Percentiles rank a stretch among this genome's conserved stretches.
Evolutionary conservation across 768 basidiomycete species (phyloP).

Genomic region (Leccinum sublutescens): DNA sequence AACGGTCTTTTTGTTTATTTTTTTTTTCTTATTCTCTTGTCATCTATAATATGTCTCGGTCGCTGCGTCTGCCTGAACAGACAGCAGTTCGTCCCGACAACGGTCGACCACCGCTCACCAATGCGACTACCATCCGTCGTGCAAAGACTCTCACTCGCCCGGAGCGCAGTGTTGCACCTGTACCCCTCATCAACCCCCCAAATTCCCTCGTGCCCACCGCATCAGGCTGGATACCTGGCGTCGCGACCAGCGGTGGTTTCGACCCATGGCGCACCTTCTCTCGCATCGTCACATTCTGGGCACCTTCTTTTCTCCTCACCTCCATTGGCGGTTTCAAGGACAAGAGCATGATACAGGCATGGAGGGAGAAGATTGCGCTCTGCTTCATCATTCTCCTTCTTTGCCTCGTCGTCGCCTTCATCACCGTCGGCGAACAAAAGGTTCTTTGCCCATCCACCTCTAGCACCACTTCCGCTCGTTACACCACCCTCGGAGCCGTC

Average conservation of each 20-base stretch:
- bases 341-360: constrained; percentile 77
- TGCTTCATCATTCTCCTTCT: constrained; percentile 83
- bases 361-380: constrained; percentile 95
- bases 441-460: constrained; percentile 78
- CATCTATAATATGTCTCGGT: constrained; percentile 19
- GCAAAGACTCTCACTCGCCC: constrained; percentile 97
- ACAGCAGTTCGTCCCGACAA: constrained; percentile 34
- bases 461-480: constrained; percentile 41
- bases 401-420: constrained; percentile 82
- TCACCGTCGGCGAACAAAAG: constrained; percentile 91
- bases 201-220: constrained; percentile 39
- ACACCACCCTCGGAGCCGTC: constrained; percentile 53
- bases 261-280: constrained; percentile 83
- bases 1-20: not conserved
- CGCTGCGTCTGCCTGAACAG: constrained; percentile 19
- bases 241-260: constrained; percentile 32
- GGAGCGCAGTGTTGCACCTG: constrained; percentile 90
- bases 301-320: constrained; percentile 71
- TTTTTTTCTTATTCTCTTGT: too few relatives aligned
- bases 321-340: constrained; percentile 81
- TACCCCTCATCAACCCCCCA: constrained; percentile 89
- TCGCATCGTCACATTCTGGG: constrained; percentile 85
- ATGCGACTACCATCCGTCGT: constrained; percentile 67
- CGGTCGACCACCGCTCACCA: constrained; percentile 50
- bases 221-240: constrained; percentile 36